Conservation (phyloP, 2,329 filamentous ascomycete species). For the Diplodia seriata region DNA sequence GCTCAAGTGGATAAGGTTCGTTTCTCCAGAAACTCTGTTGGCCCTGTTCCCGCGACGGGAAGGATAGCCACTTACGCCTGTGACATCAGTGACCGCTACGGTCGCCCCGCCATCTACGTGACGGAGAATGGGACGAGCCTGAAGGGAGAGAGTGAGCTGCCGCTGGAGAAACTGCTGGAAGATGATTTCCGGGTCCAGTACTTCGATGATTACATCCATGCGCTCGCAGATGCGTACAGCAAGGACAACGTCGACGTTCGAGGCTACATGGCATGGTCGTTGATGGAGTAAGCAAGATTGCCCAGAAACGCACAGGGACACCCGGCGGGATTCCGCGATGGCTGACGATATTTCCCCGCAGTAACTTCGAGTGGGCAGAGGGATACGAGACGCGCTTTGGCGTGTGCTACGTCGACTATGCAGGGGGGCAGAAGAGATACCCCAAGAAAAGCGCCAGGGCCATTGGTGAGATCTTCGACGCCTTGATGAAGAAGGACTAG, state of each 20-base stretch:
- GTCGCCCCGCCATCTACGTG: constrained; percentile 78
- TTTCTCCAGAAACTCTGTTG: constrained; percentile 17
- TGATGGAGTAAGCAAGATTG: constrained; percentile 71
- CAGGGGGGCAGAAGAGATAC: constrained; percentile 76
- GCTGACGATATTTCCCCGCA: constrained; percentile 40
- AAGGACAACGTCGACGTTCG: constrained; percentile 79
- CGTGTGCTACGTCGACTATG: constrained; percentile 83
- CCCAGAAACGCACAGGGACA: constrained; percentile 31
- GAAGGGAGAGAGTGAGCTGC: constrained; percentile 80
- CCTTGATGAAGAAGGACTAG: constrained; percentile 68
- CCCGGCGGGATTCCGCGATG: constrained; percentile 29
- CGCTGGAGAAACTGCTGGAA: constrained; percentile 72
- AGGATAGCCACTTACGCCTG: constrained; percentile 44
- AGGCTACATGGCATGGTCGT: constrained; percentile 85
- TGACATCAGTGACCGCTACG: constrained; percentile 67
- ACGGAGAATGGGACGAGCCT: constrained; percentile 89
- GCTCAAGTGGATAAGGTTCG: constrained; percentile 46
- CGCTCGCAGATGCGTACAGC: constrained; percentile 74
- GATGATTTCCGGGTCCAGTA: constrained; percentile 85
- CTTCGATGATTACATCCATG: constrained; percentile 77
- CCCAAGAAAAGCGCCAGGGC: constrained; percentile 84
- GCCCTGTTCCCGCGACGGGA: constrained; percentile 58
- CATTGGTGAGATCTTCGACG: constrained; percentile 74
- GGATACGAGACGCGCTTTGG: constrained; percentile 88
- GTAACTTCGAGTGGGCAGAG: constrained; percentile 91